Evolutionary conservation across 805 yeast species (phyloP).

Genomic region (Wickerhamomyces sydowiorum): DNA sequence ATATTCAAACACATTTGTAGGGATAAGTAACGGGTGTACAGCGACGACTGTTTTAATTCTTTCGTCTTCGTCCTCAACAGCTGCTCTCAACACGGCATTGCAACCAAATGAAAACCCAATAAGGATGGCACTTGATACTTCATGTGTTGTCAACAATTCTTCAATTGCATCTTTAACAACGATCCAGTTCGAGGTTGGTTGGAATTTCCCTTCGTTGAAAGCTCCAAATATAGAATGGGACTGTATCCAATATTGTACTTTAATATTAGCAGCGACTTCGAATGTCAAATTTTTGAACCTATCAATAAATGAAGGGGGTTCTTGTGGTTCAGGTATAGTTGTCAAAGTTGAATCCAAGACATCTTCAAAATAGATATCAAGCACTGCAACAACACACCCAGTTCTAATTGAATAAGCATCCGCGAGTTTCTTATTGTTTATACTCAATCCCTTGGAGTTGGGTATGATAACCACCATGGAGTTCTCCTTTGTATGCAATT

Average conservation of each 20-base stretch:
- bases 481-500: constrained; percentile 17
- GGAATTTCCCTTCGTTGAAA: constrained; percentile 12
- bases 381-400: constrained; percentile 21
- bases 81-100: constrained; percentile 16
- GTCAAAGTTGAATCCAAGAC: constrained; percentile 12
- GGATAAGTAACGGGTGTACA: constrained; percentile 20
- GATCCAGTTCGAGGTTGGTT: constrained; percentile 16
- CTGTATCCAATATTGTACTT: constrained; percentile 17
- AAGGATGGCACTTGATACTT: constrained; percentile 13
- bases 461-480: constrained; percentile 22
- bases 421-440: constrained; percentile 19
- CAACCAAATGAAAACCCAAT: constrained; percentile 23
- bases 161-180: constrained; percentile 10
- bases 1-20: constrained; percentile 9
- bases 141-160: constrained; percentile 14
- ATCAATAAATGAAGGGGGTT: constrained; percentile 9
- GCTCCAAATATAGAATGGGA: constrained; percentile 18
- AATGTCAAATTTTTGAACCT: constrained; percentile 13
- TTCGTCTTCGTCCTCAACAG: constrained; percentile 11
- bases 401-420: constrained; percentile 23
- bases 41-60: constrained; percentile 14
- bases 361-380: constrained; percentile 19
- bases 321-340: not conserved
- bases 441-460: constrained; percentile 19
- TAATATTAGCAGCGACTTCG: constrained; percentile 13